Conservation (phyloP, 495 filamentous ascomycete species). For the Aspergillus indologenus region DNA sequence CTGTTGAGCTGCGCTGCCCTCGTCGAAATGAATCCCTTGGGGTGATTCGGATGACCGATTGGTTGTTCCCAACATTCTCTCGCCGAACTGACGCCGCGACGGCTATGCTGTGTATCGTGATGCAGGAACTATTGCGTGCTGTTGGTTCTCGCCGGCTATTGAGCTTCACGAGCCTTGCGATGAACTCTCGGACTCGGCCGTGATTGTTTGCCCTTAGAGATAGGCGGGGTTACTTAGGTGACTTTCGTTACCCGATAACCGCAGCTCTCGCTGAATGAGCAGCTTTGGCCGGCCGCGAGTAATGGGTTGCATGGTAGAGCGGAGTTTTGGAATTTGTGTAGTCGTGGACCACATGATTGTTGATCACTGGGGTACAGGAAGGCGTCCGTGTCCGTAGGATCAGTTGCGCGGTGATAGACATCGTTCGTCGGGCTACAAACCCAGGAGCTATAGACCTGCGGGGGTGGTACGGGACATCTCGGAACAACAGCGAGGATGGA, state of each 20-base stretch:
- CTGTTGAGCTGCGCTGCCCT: background rate
- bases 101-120: constrained; percentile 6
- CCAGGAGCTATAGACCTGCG: background rate
- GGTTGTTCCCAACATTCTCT: background rate
- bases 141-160: constrained; percentile 1
- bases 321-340: background rate
- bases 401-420: background rate
- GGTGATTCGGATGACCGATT: background rate
- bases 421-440: background rate
- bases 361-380: constrained; percentile 4
- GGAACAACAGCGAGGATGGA: background rate
- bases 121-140: constrained; percentile 1
- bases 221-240: background rate
- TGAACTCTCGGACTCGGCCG: background rate
- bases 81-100: background rate
- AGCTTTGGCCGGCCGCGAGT: background rate
- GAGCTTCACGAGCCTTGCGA: background rate
- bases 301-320: background rate
- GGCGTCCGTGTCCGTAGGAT: background rate
- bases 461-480: background rate
- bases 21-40: background rate
- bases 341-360: background rate
- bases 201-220: background rate
- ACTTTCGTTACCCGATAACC: constrained; percentile 1
- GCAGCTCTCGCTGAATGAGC: background rate